Percentiles rank a stretch among this genome's conserved stretches.
Evolutionary conservation across 495 filamentous ascomycete genomes (phyloP).

Genomic region (Staphylotrichum tortipilum): DNA sequence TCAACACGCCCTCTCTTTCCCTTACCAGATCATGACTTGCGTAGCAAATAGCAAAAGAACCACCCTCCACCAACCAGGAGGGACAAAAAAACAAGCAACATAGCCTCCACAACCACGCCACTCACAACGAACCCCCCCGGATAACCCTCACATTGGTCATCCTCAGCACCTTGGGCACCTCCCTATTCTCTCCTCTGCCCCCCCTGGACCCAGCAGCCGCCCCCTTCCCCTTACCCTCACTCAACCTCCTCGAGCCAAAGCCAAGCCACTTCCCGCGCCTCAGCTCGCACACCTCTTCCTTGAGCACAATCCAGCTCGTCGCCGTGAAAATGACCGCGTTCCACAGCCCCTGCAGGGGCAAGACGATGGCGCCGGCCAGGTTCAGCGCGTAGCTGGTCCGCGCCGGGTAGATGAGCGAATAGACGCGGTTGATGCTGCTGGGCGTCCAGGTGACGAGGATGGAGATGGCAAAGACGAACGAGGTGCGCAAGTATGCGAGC

Average conservation of each 20-base stretch:
- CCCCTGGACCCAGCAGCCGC: not conserved
- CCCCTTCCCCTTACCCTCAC: not conserved
- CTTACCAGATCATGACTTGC: too few relatives aligned
- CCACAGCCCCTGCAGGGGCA: slow-evolving; percentile 82
- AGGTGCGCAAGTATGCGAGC: slow-evolving; percentile 70
- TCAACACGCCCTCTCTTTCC: too few relatives aligned
- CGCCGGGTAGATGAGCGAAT: slow-evolving; percentile 52
- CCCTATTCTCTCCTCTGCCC: not conserved
- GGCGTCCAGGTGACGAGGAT: slow-evolving; percentile 80
- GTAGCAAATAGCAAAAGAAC: too few relatives aligned
- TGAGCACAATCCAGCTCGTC: slow-evolving; percentile 39
- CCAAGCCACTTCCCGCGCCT: not conserved
- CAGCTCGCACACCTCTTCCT: slow-evolving; percentile 18
- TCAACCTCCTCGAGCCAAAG: not conserved
- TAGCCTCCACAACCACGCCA: too few relatives aligned
- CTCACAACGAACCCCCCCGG: slow-evolving; percentile 9
- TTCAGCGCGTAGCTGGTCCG: slow-evolving; percentile 57
- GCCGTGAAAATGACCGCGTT: slow-evolving; percentile 71
- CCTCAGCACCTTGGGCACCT: not conserved
- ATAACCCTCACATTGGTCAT: slow-evolving; percentile 9
- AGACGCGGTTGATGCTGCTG: slow-evolving; percentile 66
- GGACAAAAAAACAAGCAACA: not conserved
- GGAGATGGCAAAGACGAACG: slow-evolving; percentile 71
- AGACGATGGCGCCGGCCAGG: slow-evolving; percentile 58
- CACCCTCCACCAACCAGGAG: too few relatives aligned